These are phyloP conservation scores for Lupinus albus DNA, from an alignment of 306 rosid species.

Conservation along the genomic window DNA sequence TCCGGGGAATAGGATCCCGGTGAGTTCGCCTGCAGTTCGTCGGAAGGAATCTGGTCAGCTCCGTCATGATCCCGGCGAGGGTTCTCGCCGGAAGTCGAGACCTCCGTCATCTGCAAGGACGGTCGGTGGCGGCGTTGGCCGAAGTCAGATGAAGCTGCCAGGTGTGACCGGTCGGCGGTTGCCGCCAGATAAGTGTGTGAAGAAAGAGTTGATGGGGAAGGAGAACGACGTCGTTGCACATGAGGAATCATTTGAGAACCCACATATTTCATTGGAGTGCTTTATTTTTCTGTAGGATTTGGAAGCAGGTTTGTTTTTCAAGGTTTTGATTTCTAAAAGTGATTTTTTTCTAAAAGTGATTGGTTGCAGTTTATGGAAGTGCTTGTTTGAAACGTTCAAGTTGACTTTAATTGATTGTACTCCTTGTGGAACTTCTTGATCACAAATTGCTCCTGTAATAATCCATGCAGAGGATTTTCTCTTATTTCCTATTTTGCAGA, in stretches of 20 bases:
- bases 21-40: constrained; percentile 37
- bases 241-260: constrained; percentile 75
- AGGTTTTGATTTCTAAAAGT: constrained; percentile 18
- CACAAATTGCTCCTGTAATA: constrained; percentile 26
- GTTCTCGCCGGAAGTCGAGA: constrained; percentile 53
- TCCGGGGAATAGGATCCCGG: constrained; percentile 49
- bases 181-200: constrained; percentile 25
- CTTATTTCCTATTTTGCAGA: no score
- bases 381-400: background rate
- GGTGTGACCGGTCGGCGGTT: constrained; percentile 39
- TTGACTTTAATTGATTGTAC: background rate
- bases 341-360: constrained; percentile 1
- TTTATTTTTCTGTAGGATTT: constrained; percentile 80
- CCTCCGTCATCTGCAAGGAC: constrained; percentile 67
- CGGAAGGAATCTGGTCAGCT: constrained; percentile 50
- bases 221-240: constrained; percentile 41
- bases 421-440: no score
- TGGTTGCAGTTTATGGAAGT: background rate
- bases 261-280: constrained; percentile 81
- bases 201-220: constrained; percentile 35
- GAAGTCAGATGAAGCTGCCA: constrained; percentile 44
- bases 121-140: constrained; percentile 26
- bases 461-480: background rate
- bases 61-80: constrained; percentile 50
- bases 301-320: constrained; percentile 24